These are phyloP conservation scores for Clonostachys chloroleuca DNA, from an alignment of 2,329 filamentous ascomycete genomes.

Conservation along the genomic window DNA sequence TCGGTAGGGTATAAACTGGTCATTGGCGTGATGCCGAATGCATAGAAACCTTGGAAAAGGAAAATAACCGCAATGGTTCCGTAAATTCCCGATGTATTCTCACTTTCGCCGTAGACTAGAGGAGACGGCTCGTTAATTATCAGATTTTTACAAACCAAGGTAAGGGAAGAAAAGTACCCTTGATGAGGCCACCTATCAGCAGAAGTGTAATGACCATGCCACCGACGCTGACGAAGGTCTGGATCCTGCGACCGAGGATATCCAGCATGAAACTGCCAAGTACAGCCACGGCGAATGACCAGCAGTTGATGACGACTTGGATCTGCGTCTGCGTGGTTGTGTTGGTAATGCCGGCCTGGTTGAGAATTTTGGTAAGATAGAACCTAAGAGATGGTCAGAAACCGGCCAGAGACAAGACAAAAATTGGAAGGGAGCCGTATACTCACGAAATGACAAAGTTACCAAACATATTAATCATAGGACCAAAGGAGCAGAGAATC, in stretches of 20 bases:
- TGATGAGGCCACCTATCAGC: slow-evolving; percentile 15
- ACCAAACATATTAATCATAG: slow-evolving; percentile 19
- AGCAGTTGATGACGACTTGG: slow-evolving; percentile 26
- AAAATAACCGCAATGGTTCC: slow-evolving; percentile 27
- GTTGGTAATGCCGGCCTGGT: slow-evolving; percentile 19
- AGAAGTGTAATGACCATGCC: slow-evolving; percentile 15
- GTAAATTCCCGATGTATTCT: slow-evolving; percentile 29
- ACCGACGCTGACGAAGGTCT: slow-evolving; percentile 15
- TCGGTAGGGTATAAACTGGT: slow-evolving; percentile 24
- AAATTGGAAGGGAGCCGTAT: slow-evolving; percentile 37
- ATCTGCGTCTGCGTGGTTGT: slow-evolving; percentile 17
- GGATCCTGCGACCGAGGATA: slow-evolving; percentile 20
- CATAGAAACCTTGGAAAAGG: slow-evolving; percentile 23
- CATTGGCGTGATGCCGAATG: slow-evolving; percentile 24
- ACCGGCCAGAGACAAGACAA: slow-evolving; percentile 41
- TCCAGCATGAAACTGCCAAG: slow-evolving; percentile 24
- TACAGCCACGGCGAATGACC: slow-evolving; percentile 23
- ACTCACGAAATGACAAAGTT: slow-evolving; percentile 22
- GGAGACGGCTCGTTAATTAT: no score
- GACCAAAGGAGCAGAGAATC: slow-evolving; percentile 15
- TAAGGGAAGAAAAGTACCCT: slow-evolving; percentile 6
- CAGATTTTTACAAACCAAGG: no score
- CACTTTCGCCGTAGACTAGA: slow-evolving; percentile 21
- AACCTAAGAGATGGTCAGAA: slow-evolving; percentile 5
- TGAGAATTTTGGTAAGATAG: slow-evolving; percentile 19